phyloP scores from a whole-genome alignment of 164 flowering plant species.

The Nymphaea thermarum region DNA sequence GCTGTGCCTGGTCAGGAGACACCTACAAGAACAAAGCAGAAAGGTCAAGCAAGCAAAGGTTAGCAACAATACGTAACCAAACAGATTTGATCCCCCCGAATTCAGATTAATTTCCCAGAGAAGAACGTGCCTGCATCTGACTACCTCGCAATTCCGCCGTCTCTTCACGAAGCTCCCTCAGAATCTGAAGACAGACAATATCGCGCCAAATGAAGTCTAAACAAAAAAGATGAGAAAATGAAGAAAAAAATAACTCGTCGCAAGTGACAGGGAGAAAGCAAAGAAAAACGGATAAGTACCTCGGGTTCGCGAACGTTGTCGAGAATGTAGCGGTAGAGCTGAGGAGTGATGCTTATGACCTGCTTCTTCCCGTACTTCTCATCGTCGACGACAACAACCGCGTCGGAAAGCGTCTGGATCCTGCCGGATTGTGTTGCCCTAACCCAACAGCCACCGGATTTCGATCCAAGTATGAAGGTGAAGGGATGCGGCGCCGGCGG shows the following conservation, averaged over 20 bases:
- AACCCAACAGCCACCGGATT: background rate
- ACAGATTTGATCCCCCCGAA: background rate
- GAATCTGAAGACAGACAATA: constrained; percentile 8
- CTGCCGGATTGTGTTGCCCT: constrained; percentile 8
- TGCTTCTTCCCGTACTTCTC: constrained; percentile 19
- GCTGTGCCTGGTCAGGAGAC: constrained; percentile 89
- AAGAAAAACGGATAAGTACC: constrained; percentile 7
- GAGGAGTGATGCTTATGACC: constrained; percentile 21
- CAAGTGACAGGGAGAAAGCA: background rate
- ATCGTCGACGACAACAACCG: constrained; percentile 9
- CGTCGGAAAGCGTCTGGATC: background rate
- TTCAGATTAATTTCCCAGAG: background rate
- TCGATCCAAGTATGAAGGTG: background rate
- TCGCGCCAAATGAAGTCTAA: background rate
- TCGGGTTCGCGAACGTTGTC: constrained; percentile 23
- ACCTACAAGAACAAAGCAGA: constrained; percentile 30
- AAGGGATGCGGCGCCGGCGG: background rate
- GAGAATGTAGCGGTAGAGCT: constrained; percentile 21
- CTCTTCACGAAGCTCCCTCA: constrained; percentile 60
- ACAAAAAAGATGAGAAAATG: background rate
- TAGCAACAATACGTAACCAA: background rate
- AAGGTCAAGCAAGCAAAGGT: background rate
- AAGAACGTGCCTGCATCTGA: constrained; percentile 23
- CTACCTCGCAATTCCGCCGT: constrained; percentile 57
- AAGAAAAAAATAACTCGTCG: background rate